A percentile compares a stretch with the other conserved stretches of the same genome.
Conservation (phyloP, 2,329 filamentous ascomycete genomes). For the Penicillium sp. region DNA sequence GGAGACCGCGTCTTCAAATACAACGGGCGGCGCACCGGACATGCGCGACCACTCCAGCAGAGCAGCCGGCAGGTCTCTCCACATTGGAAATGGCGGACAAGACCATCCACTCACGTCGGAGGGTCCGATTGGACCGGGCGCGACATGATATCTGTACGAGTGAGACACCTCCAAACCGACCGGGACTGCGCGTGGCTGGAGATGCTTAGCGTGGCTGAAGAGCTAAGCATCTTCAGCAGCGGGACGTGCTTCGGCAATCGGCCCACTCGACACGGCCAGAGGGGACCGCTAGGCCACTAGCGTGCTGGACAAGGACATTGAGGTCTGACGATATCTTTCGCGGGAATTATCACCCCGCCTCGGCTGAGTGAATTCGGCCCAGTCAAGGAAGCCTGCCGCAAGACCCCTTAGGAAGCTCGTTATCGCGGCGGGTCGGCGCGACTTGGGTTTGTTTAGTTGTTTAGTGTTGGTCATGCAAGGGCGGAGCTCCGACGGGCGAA, state of each 20-base stretch:
- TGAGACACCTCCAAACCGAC: constrained; percentile 13
- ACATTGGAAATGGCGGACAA: constrained; percentile 3
- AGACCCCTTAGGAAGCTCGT: no score
- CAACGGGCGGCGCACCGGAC: no score
- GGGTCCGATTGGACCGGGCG: constrained; percentile 15
- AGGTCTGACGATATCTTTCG: no score
- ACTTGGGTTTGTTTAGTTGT: constrained; percentile 1
- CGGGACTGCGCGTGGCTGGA: no score
- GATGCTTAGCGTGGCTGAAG: no score
- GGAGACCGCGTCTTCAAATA: no score
- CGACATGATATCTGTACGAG: constrained; percentile 10
- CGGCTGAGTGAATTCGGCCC: no score
- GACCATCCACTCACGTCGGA: neutral
- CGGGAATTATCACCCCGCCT: no score
- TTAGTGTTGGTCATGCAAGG: constrained; percentile 4
- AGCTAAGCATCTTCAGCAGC: constrained; percentile 10
- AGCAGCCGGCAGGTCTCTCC: constrained; percentile 10
- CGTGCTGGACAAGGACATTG: constrained; percentile 1
- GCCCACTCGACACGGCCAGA: constrained; percentile 3
- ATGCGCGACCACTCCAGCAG: no score
- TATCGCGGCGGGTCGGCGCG: constrained; percentile 9
- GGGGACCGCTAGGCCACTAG: neutral
- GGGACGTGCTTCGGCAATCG: constrained; percentile 4
- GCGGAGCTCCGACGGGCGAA: constrained; percentile 23
- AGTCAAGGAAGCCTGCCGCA: no score